Conservation (phyloP, 2,329 filamentous ascomycete species). For the Atkinsonella texensis region DNA sequence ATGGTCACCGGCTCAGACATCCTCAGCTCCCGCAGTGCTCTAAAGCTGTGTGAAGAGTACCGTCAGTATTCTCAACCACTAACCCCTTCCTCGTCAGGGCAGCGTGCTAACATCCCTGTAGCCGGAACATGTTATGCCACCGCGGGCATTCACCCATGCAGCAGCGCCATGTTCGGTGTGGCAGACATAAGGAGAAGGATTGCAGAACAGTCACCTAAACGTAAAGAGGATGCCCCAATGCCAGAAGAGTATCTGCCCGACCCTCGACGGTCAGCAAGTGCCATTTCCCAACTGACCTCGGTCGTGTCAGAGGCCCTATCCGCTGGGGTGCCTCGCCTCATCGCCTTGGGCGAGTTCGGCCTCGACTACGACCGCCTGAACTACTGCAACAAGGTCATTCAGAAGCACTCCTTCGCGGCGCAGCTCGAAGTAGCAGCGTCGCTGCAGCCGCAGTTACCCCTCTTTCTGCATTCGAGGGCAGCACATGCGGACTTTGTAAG, state of each 20-base stretch:
- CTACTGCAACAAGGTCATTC: constrained; percentile 64
- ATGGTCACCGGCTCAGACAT: constrained; percentile 91
- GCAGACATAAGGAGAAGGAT: constrained; percentile 34
- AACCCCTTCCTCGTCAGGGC: constrained; percentile 1
- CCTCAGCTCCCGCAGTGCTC: constrained; percentile 60
- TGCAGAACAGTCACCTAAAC: constrained; percentile 29
- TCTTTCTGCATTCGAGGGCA: constrained; percentile 87
- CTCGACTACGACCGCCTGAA: constrained; percentile 91
- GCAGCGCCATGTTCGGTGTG: constrained; percentile 63
- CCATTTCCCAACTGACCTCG: constrained; percentile 47
- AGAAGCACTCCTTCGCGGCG: constrained; percentile 72
- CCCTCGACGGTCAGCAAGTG: constrained; percentile 28
- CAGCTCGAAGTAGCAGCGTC: constrained; percentile 69
- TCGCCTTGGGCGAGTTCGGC: constrained; percentile 89
- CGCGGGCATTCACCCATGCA: constrained; percentile 88
- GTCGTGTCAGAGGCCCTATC: constrained; percentile 50
- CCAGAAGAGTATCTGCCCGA: constrained; percentile 37
- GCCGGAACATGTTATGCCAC: constrained; percentile 79
- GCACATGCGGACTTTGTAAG: constrained; percentile 75
- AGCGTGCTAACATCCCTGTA: constrained; percentile 20
- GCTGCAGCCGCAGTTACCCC: constrained; percentile 60
- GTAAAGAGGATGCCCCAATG: constrained; percentile 38
- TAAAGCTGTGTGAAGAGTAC: constrained; percentile 61
- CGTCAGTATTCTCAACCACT: constrained; percentile 38
- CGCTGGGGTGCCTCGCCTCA: constrained; percentile 32